phyloP scores from a whole-genome alignment of 768 basidiomycete species.

The Xanthoconium stramineum region DNA sequence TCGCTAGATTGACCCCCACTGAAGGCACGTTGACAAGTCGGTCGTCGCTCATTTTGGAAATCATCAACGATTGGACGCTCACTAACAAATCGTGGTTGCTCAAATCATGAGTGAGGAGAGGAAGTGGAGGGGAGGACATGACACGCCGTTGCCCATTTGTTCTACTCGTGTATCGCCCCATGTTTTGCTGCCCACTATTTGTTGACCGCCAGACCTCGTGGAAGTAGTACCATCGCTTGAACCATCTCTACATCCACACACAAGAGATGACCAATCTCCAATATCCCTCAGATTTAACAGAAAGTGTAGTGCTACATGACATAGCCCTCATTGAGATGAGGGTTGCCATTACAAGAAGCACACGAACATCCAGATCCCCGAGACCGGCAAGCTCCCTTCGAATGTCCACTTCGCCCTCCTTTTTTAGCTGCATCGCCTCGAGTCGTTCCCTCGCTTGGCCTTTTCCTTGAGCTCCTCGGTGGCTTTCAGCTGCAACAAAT shows the following conservation, averaged over 20 bases:
- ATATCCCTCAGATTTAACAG: slow-evolving; percentile 7
- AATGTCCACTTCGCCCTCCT: slow-evolving; percentile 86
- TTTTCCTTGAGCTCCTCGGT: slow-evolving; percentile 97
- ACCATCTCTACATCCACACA: too few relatives aligned
- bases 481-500: slow-evolving; percentile 75
- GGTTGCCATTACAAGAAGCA: neutral
- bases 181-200: too few relatives aligned
- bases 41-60: slow-evolving; percentile 93
- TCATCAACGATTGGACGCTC: slow-evolving; percentile 81
- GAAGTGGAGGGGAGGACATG: neutral
- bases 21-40: slow-evolving; percentile 91
- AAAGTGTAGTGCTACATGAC: neutral
- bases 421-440: slow-evolving; percentile 93
- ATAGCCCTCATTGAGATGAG: neutral
- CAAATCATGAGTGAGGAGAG: slow-evolving; percentile 31
- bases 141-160: neutral
- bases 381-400: slow-evolving; percentile 65
- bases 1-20: slow-evolving; percentile 74
- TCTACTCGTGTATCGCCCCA: neutral
- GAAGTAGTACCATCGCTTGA: too few relatives aligned
- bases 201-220: too few relatives aligned
- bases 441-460: slow-evolving; percentile 85
- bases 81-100: slow-evolving; percentile 78
- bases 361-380: slow-evolving; percentile 16
- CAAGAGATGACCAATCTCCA: neutral